Base-by-base conservation (phyloP, 352 stramenopile species). In the Phytophthora crassamura region DNA sequence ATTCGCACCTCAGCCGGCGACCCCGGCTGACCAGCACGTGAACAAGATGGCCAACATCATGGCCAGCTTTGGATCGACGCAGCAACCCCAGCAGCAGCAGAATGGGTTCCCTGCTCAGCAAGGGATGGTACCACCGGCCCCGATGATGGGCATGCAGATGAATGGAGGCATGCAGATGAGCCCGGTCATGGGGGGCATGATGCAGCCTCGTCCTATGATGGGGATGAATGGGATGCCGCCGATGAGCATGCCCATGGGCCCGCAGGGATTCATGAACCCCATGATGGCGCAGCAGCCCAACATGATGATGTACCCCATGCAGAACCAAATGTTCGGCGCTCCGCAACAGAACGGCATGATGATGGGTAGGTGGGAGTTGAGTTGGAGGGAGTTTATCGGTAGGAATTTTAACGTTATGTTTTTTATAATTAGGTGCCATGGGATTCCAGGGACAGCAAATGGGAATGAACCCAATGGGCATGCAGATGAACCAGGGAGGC, bases 1-100 rank as follows among this genome's bases (percentile, higher is more conserved):
- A 14, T 93, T 92, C 35, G 69, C 74, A 1, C 43, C 50, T 20
- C 67, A 68, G 53, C 48, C 61, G 36, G 22, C 77, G 2, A 47
- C 68, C 4, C 72, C 77, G n/a, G 71, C 72, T 6, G 76, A 82
- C 51, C 80, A 89, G 56, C 82, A 88, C 54, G 65, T 75, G 42
- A 91, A 89, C 71, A 87, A 89, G 42, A 89, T 94, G 78, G 85
- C 85, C 46, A 93, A 86, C 69, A 95, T 95, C 69, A 95, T 95
- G 87, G 85, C 87, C 11, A 95, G 79, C 66, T 95, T 95, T 42
- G 87, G 82, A 10, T 35, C 67, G 1, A 55, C 69, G 10, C 60
- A 70, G 30, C 66, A 59, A 41, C 22, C 51, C 34, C 75, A 47
- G 34, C 65, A 41, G 59, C 69, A 69, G 35, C 64, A 72, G 47